Percentiles rank a stretch among this genome's conserved stretches.
These are phyloP conservation scores for Trichophaea hybrida DNA, from an alignment of 2,329 filamentous ascomycete species.

Conservation along the genomic window DNA sequence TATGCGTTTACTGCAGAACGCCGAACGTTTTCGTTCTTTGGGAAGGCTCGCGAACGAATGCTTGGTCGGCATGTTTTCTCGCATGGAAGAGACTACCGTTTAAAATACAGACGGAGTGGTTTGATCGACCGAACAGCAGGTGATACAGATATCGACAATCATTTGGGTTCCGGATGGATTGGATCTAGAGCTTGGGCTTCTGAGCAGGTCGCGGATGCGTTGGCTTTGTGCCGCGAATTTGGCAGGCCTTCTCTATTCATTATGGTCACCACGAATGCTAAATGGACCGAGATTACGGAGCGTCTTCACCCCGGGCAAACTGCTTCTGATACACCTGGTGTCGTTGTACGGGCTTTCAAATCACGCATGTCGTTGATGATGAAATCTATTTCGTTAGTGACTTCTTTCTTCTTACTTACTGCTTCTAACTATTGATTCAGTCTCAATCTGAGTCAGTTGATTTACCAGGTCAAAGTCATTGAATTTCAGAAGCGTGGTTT, in stretches of 20 bases:
- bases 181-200: constrained; percentile 1
- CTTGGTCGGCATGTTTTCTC: constrained; percentile 5
- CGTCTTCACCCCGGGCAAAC: constrained; percentile 1
- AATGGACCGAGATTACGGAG: neutral
- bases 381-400: neutral
- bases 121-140: neutral
- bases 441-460: too few relatives aligned
- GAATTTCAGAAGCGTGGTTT: too few relatives aligned
- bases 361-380: neutral
- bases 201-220: constrained; percentile 1
- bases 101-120: neutral
- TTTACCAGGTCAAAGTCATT: too few relatives aligned
- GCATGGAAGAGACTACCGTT: constrained; percentile 3
- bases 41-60: neutral
- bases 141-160: neutral
- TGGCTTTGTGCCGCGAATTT: constrained; percentile 4
- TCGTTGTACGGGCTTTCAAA: neutral
- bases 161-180: neutral
- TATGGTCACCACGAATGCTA: constrained; percentile 3
- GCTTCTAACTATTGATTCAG: too few relatives aligned
- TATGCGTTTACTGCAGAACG: neutral
- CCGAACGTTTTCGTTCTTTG: neutral
- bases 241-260: constrained; percentile 3
- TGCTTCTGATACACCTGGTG: neutral
- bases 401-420: too few relatives aligned